Base-by-base conservation (phyloP, 352 stramenopile genomes). In the Hyaloperonospora arabidopsidis region DNA sequence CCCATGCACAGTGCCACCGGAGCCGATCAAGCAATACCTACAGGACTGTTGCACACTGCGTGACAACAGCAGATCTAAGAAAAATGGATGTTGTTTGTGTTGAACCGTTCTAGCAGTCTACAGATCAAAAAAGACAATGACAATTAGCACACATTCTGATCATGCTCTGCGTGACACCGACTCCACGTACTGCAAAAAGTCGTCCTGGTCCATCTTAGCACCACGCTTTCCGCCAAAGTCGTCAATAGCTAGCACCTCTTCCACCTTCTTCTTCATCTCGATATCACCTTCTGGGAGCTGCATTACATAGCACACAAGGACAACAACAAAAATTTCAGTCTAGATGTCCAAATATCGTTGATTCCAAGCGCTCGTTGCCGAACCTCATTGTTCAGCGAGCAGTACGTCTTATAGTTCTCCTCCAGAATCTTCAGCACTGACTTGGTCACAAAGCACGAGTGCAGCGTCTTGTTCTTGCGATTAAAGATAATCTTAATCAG, bases 401-500 rank as follows among this genome's bases (percentile, higher is more conserved):
- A 94, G 62, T 89, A 97, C 19, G 93, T 98, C 68, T 94, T 96
- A 70, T 96, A 95, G 65, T 98, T 99, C 45, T 97, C 86, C 54
- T 98, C 87, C 38, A 99, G 77, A 41, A 98, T 79, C 61, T 88
- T 91, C 6, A 98, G 77, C 25, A 97, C 95, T 1, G 91, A 81
- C 75, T 99, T 99, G 29, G 94, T 98, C 28, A 90, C 96, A 61
- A 99, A 93, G 15, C 96, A 93, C 36, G 94, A 89, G 57, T 96
- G 81, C 18, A 99, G 74, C 32, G 95, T 99, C 82, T 99, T 99
- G 76, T 99, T 98, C 76, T 99, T 99, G 34, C 97, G 84, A 76
- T 99, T 98, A 74, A 99, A 99, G 43, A 98, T 75, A 59, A 99
- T 89, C 61, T 97, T 95, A 61, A 99, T 92, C 89, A 99, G 97